These are phyloP conservation scores for Zygoascus tannicola DNA, from an alignment of 805 yeast genomes.

Conservation along the genomic window DNA sequence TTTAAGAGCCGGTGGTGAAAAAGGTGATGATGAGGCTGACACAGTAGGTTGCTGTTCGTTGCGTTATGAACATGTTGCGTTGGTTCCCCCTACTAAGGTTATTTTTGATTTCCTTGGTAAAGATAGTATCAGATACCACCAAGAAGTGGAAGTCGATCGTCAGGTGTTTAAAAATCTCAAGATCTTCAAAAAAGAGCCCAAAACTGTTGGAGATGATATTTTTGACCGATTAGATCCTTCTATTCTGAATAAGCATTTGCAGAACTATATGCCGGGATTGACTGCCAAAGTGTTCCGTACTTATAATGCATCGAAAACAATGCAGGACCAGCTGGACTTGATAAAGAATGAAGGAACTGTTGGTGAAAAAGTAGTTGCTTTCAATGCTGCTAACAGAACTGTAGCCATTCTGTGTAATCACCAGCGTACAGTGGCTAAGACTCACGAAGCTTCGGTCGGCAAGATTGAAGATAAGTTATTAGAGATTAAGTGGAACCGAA, in stretches of 20 bases:
- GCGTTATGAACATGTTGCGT: conserved; percentile 78
- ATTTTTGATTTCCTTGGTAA: conserved; percentile 91
- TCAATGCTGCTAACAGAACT: conserved; percentile 90
- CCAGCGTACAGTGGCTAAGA: conserved; percentile 84
- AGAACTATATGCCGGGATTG: conserved; percentile 81
- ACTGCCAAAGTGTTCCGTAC: conserved; percentile 98
- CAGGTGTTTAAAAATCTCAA: conserved; percentile 85
- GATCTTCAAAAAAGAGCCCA: conserved; percentile 82
- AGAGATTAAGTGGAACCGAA: conserved; percentile 79
- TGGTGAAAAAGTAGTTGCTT: conserved; percentile 75
- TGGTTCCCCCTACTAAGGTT: conserved; percentile 78
- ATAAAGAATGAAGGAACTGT: conserved; percentile 82
- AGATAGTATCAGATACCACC: conserved; percentile 84
- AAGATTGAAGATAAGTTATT: conserved; percentile 67
- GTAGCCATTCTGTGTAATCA: conserved; percentile 96
- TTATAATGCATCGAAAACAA: conserved; percentile 89
- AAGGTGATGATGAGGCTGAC: conserved; percentile 95
- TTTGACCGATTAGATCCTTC: conserved; percentile 86
- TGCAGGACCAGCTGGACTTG: conserved; percentile 87
- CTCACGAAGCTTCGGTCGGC: conserved; percentile 71
- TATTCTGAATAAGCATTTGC: conserved; percentile 74
- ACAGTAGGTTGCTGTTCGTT: conserved; percentile 97
- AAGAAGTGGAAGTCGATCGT: conserved; percentile 84
- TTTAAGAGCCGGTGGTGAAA: conserved; percentile 96
- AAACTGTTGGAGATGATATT: conserved; percentile 82